Base-by-base conservation (phyloP, 192 early-diverging fungal species). In the Backusella tuberculispora region DNA sequence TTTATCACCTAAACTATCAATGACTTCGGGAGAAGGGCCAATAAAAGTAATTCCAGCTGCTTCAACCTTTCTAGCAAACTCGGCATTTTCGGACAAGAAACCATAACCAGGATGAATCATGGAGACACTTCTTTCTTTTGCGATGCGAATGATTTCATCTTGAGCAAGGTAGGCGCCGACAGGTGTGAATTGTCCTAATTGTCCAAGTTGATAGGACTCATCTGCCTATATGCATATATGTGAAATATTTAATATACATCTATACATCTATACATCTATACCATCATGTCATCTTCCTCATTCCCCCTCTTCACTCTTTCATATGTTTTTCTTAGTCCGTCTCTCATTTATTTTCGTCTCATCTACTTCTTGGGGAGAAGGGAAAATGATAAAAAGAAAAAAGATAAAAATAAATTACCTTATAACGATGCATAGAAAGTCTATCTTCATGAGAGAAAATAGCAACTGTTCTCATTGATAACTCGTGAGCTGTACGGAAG, bases 21-120 rank as follows among this genome's bases (percentile, higher is more conserved):
- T 97, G 26, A 94, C 90, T 66, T 92, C 86, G 6, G 93, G 87
- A 6, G 84, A 76, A 3, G 96, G 97, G 21, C 96, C 96, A 29
- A 95, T 91, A 82, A 95, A 99, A 64, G 92, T 90, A 70, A 99
- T 94, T 44, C 95, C 96, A 13, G 94, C 93, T 0, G 84, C 91
- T 64, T 90, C 90, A 42, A 95, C 93, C 78, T 92, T 93, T 79
- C 88, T 84, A 1, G 96, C 96, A 83, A 99, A 99, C 63, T 85
- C 85, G 5, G 96, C 87, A 78, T 99, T 98, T 84, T 99, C 97
- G 29, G 92, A 91, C 41, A 99, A 83, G 85, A 99, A 97, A 14
- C 97, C 97, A 83, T 99, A 99, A 45, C 96, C 95, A 34, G 96
- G 96, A 72, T 97, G 97, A 79, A 98, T 92, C 76, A 90, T 93